Percentiles rank a stretch among this genome's conserved stretches.
These are phyloP conservation scores for Mariannaea sp. DNA, from an alignment of 2,329 filamentous ascomycete genomes.

Conservation along the genomic window DNA sequence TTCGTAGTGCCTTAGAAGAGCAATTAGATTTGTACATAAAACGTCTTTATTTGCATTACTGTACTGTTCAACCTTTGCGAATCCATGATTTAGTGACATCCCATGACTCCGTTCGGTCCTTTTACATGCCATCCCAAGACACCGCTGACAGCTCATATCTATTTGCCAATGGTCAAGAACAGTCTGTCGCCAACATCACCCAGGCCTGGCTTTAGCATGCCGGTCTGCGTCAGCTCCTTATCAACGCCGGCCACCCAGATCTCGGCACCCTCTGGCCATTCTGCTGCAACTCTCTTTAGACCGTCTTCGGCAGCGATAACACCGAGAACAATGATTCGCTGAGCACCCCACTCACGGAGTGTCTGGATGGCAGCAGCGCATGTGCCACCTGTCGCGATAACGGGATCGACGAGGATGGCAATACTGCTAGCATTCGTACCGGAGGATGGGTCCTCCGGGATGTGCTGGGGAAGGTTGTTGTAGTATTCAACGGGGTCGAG, in stretches of 20 bases:
- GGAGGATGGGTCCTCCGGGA: conserved; percentile 44
- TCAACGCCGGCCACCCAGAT: conserved; percentile 87
- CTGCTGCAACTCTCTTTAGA: conserved; percentile 70
- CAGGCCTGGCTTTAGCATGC: conserved; percentile 89
- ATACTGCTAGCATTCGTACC: conserved; percentile 55
- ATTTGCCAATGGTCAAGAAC: conserved; percentile 89
- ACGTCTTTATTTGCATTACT: conserved; percentile 26
- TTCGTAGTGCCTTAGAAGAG: conserved; percentile 45
- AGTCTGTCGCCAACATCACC: conserved; percentile 90
- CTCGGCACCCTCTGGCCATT: conserved; percentile 78
- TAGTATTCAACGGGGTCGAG: conserved; percentile 95
- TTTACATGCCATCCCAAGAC: conserved; percentile 14
- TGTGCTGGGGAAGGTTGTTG: conserved; percentile 88
- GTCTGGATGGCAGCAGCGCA: conserved; percentile 89
- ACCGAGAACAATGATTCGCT: conserved; percentile 74
- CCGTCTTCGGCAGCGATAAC: conserved; percentile 76
- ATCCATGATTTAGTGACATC: conserved; percentile 15
- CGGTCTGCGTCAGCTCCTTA: conserved; percentile 70
- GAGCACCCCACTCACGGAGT: conserved; percentile 88
- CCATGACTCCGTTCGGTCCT: conserved; percentile 10
- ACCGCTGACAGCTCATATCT: conserved; percentile 13
- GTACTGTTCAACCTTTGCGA: conserved; percentile 19
- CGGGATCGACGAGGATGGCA: conserved; percentile 85
- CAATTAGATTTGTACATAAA: conserved; percentile 18
- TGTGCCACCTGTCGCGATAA: conserved; percentile 93